A percentile compares a stretch with the other conserved stretches of the same genome.
These are phyloP conservation scores for Aspergillus cristatus DNA, from an alignment of 495 filamentous ascomycete genomes.

Conservation along the genomic window DNA sequence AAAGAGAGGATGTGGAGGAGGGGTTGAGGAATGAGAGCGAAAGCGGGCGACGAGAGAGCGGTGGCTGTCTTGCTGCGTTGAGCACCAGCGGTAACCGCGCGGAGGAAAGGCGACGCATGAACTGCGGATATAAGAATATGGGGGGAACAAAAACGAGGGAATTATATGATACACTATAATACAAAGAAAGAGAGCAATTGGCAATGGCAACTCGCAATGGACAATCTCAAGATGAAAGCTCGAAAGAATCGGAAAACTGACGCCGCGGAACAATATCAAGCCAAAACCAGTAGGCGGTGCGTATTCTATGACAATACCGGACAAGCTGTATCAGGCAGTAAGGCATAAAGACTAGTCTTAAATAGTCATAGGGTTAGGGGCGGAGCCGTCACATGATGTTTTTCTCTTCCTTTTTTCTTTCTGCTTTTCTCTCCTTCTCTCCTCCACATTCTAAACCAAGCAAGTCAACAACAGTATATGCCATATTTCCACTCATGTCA, in stretches of 20 bases:
- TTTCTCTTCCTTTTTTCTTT: slow-evolving; percentile 1
- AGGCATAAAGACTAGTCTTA: neutral
- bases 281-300: neutral
- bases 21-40: slow-evolving; percentile 24
- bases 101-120: slow-evolving; percentile 14
- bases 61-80: slow-evolving; percentile 28
- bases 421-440: slow-evolving; percentile 7
- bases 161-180: too few species aligned
- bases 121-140: neutral
- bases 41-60: slow-evolving; percentile 24
- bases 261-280: too few species aligned
- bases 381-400: neutral
- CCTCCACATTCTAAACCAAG: slow-evolving; percentile 22
- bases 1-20: too few species aligned
- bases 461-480: slow-evolving; percentile 27
- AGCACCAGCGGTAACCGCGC: slow-evolving; percentile 26
- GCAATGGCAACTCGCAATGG: too few species aligned
- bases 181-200: neutral
- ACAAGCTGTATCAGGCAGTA: neutral
- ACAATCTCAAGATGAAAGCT: too few species aligned
- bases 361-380: neutral
- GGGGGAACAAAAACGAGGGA: neutral
- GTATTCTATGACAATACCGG: neutral
- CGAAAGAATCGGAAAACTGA: too few species aligned
- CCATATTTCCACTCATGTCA: slow-evolving; percentile 16